Evolutionary conservation across 495 filamentous ascomycete species (phyloP).

Genomic region (Xylaria curta): DNA sequence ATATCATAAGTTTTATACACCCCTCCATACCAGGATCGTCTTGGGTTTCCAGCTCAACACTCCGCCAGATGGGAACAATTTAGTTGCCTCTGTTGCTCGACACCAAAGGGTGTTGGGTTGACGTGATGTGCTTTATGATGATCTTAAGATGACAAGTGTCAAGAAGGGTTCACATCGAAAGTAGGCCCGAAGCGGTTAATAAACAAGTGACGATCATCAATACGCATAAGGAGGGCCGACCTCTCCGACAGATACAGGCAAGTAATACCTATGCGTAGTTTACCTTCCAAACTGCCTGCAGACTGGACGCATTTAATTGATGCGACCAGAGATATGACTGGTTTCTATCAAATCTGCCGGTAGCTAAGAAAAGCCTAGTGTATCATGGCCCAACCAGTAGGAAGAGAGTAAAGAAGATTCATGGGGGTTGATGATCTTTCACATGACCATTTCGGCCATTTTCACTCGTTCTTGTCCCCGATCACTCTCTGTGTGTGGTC

Average conservation of each 20-base stretch:
- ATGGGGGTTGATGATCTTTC: slow-evolving; percentile 9
- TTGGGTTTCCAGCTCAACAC: background rate
- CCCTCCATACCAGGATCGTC: background rate
- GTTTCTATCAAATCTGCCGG: slow-evolving; percentile 15
- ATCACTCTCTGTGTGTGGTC: background rate
- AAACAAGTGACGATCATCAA: slow-evolving; percentile 9
- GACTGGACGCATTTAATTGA: slow-evolving; percentile 3
- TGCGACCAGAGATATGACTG: slow-evolving; percentile 13
- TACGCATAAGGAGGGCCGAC: slow-evolving; percentile 4
- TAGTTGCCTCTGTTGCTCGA: background rate
- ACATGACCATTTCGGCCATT: slow-evolving; percentile 19
- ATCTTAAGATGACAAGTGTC: slow-evolving; percentile 7
- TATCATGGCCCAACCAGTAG: slow-evolving; percentile 1
- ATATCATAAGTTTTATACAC: slow-evolving; percentile 13
- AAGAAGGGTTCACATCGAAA: background rate
- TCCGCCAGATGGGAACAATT: slow-evolving; percentile 1
- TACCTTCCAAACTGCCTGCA: background rate
- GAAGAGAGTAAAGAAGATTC: background rate
- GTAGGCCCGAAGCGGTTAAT: slow-evolving; percentile 6
- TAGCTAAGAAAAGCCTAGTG: slow-evolving; percentile 18
- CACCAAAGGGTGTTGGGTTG: background rate
- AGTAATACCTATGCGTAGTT: too few relatives aligned
- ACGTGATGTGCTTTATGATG: background rate
- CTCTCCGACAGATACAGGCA: background rate
- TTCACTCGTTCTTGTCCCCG: background rate